Conservation (phyloP, 805 yeast species). For the Saturnispora ahearnii region DNA sequence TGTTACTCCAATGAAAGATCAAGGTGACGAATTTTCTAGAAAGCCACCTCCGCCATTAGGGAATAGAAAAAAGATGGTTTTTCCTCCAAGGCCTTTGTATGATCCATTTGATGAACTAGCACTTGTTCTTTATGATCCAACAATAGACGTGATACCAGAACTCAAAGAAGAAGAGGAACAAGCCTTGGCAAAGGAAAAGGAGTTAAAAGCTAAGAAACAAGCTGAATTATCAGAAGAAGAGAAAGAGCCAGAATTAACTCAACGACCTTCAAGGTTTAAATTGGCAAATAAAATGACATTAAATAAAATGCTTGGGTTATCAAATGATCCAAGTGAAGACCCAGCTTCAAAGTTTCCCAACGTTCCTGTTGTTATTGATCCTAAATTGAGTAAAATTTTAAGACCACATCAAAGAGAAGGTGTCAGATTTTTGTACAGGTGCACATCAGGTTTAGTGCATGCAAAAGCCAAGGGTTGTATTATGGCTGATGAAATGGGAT, state of each 20-base stretch:
- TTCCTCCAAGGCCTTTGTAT: constrained; percentile 88
- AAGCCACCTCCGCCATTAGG: constrained; percentile 84
- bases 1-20: constrained; percentile 44
- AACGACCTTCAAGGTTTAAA: constrained; percentile 24
- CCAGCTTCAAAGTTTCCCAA: constrained; percentile 51
- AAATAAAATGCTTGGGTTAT: constrained; percentile 73
- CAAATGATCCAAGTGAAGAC: constrained; percentile 40
- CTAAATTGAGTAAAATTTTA: constrained; percentile 68
- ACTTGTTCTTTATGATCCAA: constrained; percentile 90
- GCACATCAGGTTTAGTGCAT: constrained; percentile 81
- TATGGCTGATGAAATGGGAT: constrained; percentile 96
- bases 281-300: constrained; percentile 53
- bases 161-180: constrained; percentile 23
- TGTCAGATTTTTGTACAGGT: constrained; percentile 79
- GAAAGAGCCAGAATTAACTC: constrained; percentile 4
- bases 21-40: constrained; percentile 28
- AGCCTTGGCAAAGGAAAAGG: constrained; percentile 19
- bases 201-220: constrained; percentile 15
- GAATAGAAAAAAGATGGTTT: constrained; percentile 53
- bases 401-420: constrained; percentile 98
- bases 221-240: constrained; percentile 9
- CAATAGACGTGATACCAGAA: constrained; percentile 54
- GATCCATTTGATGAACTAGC: constrained; percentile 93
- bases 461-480: constrained; percentile 88
- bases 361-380: constrained; percentile 95